phyloP scores from a whole-genome alignment of 495 filamentous ascomycete species.

The Wilcoxina mikolae region DNA sequence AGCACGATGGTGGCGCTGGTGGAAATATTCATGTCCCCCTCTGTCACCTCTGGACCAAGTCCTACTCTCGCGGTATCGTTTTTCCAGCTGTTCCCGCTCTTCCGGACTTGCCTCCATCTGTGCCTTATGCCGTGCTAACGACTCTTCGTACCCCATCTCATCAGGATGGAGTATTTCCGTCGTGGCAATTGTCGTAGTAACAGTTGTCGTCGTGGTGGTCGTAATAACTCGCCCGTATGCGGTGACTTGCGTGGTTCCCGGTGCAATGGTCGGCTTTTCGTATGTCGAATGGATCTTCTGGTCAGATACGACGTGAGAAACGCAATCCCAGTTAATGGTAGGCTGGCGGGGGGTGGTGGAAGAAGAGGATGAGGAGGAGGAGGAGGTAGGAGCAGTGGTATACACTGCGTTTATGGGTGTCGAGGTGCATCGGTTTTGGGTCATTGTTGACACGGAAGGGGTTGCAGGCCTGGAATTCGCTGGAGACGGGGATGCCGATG shows the following conservation, averaged over 20 bases:
- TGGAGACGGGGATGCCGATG: conserved; percentile 1
- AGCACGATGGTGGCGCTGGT: conserved; percentile 18
- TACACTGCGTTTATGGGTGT: not conserved
- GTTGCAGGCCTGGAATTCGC: conserved; percentile 1
- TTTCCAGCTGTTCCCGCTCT: conserved; percentile 14
- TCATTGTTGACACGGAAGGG: not conserved
- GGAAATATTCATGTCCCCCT: conserved; percentile 20
- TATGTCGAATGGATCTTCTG: conserved; percentile 23
- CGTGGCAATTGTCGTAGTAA: conserved; percentile 26
- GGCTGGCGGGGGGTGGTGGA: conserved; percentile 4
- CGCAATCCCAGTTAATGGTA: conserved; percentile 26
- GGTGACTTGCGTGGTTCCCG: conserved; percentile 13
- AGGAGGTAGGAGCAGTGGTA: not conserved
- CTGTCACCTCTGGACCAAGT: conserved; percentile 16
- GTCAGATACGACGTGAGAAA: conserved; percentile 23
- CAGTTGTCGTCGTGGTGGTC: conserved; percentile 24
- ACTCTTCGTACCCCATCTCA: conserved; percentile 19
- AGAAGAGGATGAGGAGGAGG: not conserved
- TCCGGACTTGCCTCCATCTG: conserved; percentile 15
- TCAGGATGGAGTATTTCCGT: conserved; percentile 24
- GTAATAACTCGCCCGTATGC: conserved; percentile 24
- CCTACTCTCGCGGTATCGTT: conserved; percentile 19
- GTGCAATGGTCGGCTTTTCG: conserved; percentile 21
- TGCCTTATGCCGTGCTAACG: conserved; percentile 20
- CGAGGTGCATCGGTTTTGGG: not conserved